phyloP scores from a whole-genome alignment of 2,329 filamentous ascomycete genomes.

The Helotiales sp. region DNA sequence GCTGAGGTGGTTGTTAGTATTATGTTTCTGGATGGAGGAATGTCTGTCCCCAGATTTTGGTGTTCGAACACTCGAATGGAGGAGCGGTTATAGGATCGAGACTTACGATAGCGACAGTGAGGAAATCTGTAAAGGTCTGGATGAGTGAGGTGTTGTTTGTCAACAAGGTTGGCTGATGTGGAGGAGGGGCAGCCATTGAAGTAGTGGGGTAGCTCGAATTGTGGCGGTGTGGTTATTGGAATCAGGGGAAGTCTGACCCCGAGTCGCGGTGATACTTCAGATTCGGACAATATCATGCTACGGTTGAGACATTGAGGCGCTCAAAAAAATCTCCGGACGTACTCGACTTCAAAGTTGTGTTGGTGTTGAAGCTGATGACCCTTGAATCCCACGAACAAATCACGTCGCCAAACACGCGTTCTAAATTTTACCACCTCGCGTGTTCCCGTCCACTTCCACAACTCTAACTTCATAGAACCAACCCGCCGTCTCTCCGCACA shows the following conservation, averaged over 20 bases:
- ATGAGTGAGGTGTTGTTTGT: constrained; percentile 49
- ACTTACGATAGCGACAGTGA: constrained; percentile 66
- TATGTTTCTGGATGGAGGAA: no score
- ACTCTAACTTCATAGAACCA: neutral
- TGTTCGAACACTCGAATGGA: no score
- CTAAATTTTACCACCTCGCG: neutral
- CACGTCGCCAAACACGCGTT: neutral
- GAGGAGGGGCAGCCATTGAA: constrained; percentile 4
- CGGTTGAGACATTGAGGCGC: neutral
- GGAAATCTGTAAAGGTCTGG: constrained; percentile 62
- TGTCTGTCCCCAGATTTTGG: no score
- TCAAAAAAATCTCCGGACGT: neutral
- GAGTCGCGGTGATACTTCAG: neutral
- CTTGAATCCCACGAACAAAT: neutral
- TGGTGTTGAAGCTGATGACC: neutral
- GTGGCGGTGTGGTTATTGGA: neutral
- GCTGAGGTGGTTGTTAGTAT: no score
- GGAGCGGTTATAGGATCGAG: no score
- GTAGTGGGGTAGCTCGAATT: neutral
- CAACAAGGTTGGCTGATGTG: constrained; percentile 31
- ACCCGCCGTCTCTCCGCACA: neutral
- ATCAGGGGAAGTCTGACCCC: neutral
- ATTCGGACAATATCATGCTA: neutral
- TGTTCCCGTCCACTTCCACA: neutral
- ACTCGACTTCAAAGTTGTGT: neutral